Base-by-base conservation (phyloP, 306 rosid species). In the Pyrus bretschneideri region DNA sequence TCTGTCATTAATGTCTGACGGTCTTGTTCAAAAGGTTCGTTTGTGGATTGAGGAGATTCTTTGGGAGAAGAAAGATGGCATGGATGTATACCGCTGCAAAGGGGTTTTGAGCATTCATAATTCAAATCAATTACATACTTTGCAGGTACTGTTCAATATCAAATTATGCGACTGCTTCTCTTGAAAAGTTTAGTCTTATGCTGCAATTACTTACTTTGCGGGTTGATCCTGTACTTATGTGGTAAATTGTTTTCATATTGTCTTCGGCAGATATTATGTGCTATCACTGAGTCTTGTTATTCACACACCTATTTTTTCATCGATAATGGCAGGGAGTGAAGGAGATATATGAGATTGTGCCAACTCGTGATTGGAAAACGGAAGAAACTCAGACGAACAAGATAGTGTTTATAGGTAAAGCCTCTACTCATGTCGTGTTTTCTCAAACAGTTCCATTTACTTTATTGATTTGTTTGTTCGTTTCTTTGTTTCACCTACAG, bases 81-180 rank as follows among this genome's bases (percentile, higher is more conserved):
- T 95, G 95, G 96, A 95, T 69, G 93, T 90, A 31, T 95, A 92
- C 80, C 98, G 98, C 59, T 90, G 97, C 87, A 95, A 92, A 72
- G 97, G 98, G 83, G 83, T 95, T 72, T 77, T 92, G 65, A 86
- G 86, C 44, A 46, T 87, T 65, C 81, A 81, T 71, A 90, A 84
- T 80, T 90, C 92, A 81, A 85, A 87, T 82, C 91, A 90, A 62
- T 85, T 95, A 51, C 98, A 95, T 78, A 95, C 88, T 51, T 76
- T 92, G 83, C 98, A 95, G 98, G 97, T 95, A 90, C 59, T 21
- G 58, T 60, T 71, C 75, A 2, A 58, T 63, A 3, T 66, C 61
- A 49, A 9, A 60, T 40, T 29, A n/a, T 65, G 27, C 31, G 27
- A 33, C 21, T 65, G 25, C 70, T 35, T 65, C 25, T 35, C 70